These are phyloP conservation scores for Cicer judaicum DNA, from an alignment of 306 rosid species.

Conservation along the genomic window DNA sequence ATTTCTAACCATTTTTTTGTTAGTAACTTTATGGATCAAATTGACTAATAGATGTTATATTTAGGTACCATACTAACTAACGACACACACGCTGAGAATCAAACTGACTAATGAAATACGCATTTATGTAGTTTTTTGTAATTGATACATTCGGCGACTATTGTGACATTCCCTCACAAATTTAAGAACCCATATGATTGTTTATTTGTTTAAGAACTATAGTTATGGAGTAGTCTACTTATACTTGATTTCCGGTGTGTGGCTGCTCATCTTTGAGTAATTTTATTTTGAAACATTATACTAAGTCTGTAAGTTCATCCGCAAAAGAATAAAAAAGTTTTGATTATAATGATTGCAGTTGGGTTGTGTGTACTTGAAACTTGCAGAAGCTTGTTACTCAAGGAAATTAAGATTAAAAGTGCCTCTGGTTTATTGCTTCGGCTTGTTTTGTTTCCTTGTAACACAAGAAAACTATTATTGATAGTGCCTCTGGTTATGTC, in stretches of 20 bases:
- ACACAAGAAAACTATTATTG: slow-evolving; percentile 7
- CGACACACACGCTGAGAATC: no score
- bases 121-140: no score
- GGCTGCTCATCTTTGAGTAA: background rate
- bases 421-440: slow-evolving; percentile 18
- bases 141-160: no score
- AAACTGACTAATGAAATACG: no score
- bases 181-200: no score
- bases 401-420: slow-evolving; percentile 11
- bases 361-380: slow-evolving; percentile 17
- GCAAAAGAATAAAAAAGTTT: background rate
- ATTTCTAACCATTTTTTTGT: no score
- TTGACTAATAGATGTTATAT: no score
- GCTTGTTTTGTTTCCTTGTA: slow-evolving; percentile 13
- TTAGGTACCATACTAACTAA: no score
- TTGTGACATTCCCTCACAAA: no score
- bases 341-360: slow-evolving; percentile 16
- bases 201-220: background rate
- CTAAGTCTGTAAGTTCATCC: background rate
- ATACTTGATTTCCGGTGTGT: background rate
- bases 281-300: background rate
- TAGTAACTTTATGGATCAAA: no score
- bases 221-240: background rate
- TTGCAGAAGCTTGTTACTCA: slow-evolving; percentile 9
- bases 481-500: background rate